These are phyloP conservation scores for Fusarium annulatum DNA, from an alignment of 2,329 filamentous ascomycete species.

Conservation along the genomic window DNA sequence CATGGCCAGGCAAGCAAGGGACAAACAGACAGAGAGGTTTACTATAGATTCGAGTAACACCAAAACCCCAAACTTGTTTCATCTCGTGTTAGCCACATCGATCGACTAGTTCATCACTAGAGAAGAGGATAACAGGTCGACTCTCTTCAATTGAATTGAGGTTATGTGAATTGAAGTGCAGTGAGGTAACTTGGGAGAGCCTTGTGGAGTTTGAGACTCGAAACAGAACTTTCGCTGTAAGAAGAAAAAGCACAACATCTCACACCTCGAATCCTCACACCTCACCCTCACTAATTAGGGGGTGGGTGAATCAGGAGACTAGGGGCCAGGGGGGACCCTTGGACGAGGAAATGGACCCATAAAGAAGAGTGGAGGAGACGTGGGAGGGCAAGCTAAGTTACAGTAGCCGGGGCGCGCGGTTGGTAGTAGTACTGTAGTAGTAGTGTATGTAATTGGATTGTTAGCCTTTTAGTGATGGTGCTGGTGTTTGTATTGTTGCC, in stretches of 20 bases:
- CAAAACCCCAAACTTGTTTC: constrained; percentile 33
- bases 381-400: constrained; percentile 27
- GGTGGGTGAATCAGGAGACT: constrained; percentile 25
- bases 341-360: constrained; percentile 23
- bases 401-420: constrained; percentile 37
- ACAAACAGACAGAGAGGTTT: neutral
- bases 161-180: constrained; percentile 13
- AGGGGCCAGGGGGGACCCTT: constrained; percentile 30
- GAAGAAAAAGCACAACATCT: constrained; percentile 6
- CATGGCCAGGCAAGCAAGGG: constrained; percentile 24
- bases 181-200: neutral
- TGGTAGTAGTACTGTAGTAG: constrained; percentile 14
- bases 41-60: constrained; percentile 25
- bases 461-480: constrained; percentile 6
- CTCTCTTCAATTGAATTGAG: neutral
- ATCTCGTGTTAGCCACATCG: constrained; percentile 15
- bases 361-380: constrained; percentile 5
- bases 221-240: constrained; percentile 26
- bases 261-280: constrained; percentile 8
- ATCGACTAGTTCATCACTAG: neutral
- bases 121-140: neutral
- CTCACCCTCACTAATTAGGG: constrained; percentile 4
- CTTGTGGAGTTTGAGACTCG: constrained; percentile 21
- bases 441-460: neutral
- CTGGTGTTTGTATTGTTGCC: too few relatives aligned